Percentiles rank a stretch among this genome's conserved stretches.
Conservation (phyloP, 257 asterid genomes). For the Solanum appendiculatum region DNA sequence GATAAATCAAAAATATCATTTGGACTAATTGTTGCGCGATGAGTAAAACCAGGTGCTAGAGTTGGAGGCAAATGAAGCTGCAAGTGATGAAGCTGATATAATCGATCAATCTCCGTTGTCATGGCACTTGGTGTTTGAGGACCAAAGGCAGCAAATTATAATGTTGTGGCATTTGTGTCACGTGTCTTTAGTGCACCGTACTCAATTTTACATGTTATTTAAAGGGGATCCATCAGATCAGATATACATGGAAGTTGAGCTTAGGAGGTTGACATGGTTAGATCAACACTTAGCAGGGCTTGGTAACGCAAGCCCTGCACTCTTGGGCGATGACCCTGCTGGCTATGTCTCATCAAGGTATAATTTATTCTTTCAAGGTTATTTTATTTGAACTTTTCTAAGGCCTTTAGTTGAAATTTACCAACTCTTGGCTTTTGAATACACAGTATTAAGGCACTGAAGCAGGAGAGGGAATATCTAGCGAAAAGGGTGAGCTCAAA, state of each 20-base stretch:
- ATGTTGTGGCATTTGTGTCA: slow-evolving; percentile 98
- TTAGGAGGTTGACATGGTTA: slow-evolving; percentile 78
- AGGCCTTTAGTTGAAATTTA: background rate
- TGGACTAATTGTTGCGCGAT: background rate
- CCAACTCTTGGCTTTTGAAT: background rate
- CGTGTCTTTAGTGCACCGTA: slow-evolving; percentile 79
- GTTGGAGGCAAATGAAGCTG: slow-evolving; percentile 60
- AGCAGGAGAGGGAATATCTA: slow-evolving; percentile 83
- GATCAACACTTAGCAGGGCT: slow-evolving; percentile 85
- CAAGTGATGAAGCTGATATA: slow-evolving; percentile 46
- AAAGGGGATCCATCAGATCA: slow-evolving; percentile 80
- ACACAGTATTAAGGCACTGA: slow-evolving; percentile 77
- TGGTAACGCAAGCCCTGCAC: slow-evolving; percentile 98
- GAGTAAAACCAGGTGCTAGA: slow-evolving; percentile 59
- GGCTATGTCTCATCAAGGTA: slow-evolving; percentile 85
- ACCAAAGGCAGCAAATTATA: slow-evolving; percentile 72
- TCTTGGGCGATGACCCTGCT: slow-evolving; percentile 89
- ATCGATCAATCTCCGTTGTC: slow-evolving; percentile 41
- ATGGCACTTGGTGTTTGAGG: slow-evolving; percentile 64
- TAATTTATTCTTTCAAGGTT: background rate
- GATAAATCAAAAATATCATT: background rate
- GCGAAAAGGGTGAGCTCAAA: slow-evolving; percentile 83
- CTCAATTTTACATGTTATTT: slow-evolving; percentile 76
- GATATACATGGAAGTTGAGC: slow-evolving; percentile 92
- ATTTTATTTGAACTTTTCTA: background rate